Evolutionary conservation across 805 yeast genomes (phyloP).

Genomic region (Candida ovalis): DNA sequence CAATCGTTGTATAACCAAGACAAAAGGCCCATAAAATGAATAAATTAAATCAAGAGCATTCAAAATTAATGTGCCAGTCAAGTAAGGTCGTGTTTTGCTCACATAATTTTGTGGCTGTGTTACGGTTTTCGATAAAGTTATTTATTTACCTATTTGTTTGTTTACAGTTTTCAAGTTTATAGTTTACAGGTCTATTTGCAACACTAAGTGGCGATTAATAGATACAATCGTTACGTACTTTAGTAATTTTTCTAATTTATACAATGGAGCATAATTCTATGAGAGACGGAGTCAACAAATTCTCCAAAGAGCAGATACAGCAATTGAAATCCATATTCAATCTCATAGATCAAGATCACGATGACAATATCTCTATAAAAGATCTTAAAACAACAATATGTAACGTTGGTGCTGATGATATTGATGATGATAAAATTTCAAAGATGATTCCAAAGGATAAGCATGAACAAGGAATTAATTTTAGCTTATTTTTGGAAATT

Average conservation of each 20-base stretch:
- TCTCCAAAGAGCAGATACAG: conserved; percentile 60
- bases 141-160: neutral
- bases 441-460: conserved; percentile 42
- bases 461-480: conserved; percentile 40
- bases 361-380: conserved; percentile 52
- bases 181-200: too few species aligned
- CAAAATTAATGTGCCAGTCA: too few species aligned
- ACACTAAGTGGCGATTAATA: too few species aligned
- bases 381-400: conserved; percentile 56
- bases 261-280: neutral
- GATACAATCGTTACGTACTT: too few species aligned
- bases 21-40: too few species aligned
- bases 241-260: too few species aligned
- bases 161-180: too few species aligned
- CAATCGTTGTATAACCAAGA: too few species aligned
- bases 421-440: conserved; percentile 38
- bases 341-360: conserved; percentile 77
- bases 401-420: conserved; percentile 44
- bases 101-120: neutral
- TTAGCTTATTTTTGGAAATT: conserved; percentile 61
- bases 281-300: conserved; percentile 22
- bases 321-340: conserved; percentile 73
- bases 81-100: neutral
- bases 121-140: too few species aligned
- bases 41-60: too few species aligned